A percentile compares a stretch with the other conserved stretches of the same genome.
Evolutionary conservation across 129 eudicot species (phyloP).

Genomic region (Oenanthe sinensis): DNA sequence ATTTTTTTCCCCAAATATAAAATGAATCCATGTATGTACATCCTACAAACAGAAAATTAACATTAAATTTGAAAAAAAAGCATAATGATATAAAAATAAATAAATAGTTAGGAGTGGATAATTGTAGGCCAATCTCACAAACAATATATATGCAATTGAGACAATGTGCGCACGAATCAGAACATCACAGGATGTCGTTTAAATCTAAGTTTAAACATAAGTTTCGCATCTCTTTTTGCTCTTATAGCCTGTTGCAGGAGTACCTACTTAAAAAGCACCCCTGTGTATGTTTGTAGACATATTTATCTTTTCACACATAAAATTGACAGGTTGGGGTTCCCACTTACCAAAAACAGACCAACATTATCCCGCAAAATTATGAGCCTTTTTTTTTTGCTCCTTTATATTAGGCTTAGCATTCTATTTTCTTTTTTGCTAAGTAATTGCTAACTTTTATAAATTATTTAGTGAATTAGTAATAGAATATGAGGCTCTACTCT

Average conservation of each 20-base stretch:
- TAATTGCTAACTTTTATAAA: not conserved
- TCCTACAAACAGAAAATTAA: not conserved
- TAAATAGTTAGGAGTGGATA: not conserved
- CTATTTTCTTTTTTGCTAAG: too few species aligned
- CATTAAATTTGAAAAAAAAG: not conserved
- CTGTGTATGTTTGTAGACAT: not conserved
- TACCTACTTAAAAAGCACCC: not conserved
- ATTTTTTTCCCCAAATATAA: not conserved
- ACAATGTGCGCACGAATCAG: not conserved
- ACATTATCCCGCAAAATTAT: not conserved
- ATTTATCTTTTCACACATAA: not conserved
- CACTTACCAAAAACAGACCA: not conserved
- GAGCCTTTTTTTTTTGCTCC: not conserved
- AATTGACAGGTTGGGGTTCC: not conserved
- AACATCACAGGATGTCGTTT: not conserved
- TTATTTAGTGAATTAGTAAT: not conserved
- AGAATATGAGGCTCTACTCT: not conserved
- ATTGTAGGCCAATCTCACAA: not conserved
- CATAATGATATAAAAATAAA: not conserved
- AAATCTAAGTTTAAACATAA: not conserved
- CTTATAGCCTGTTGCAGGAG: not conserved
- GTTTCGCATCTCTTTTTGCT: not conserved
- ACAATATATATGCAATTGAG: not conserved
- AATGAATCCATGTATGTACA: not conserved
- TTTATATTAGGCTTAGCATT: not conserved